Evolutionary conservation across 2,329 filamentous ascomycete genomes (phyloP).

Genomic region (Trichothecium sympodiale): DNA sequence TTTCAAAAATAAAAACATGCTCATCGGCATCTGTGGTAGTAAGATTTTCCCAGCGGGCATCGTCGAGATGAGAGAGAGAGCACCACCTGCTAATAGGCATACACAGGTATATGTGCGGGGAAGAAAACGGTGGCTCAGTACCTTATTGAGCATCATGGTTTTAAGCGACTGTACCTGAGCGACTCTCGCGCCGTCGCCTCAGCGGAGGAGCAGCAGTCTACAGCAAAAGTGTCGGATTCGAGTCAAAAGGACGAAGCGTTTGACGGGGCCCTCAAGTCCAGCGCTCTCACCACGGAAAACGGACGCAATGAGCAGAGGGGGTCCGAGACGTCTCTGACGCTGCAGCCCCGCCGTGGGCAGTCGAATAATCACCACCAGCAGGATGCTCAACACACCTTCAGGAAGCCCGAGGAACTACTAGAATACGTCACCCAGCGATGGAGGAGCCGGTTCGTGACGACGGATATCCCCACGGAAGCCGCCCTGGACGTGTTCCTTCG

Average conservation of each 20-base stretch:
- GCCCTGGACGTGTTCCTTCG: constrained; percentile 65
- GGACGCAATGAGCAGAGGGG: constrained; percentile 10
- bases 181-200: constrained; percentile 6
- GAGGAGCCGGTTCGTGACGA: constrained; percentile 76
- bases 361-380: too few relatives aligned
- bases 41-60: constrained; percentile 14
- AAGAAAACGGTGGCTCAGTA: constrained; percentile 86
- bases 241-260: constrained; percentile 3
- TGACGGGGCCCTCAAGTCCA: constrained; percentile 13
- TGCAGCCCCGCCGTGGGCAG: constrained; percentile 11
- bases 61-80: constrained; percentile 1
- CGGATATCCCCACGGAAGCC: constrained; percentile 63
- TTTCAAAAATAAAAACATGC: constrained; percentile 37
- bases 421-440: constrained; percentile 80
- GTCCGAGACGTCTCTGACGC: constrained; percentile 14
- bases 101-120: constrained; percentile 76
- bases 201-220: not conserved
- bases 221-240: not conserved
- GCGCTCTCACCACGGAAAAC: constrained; percentile 15
- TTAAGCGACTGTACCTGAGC: constrained; percentile 57
- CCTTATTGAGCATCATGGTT: constrained; percentile 73
- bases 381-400: constrained; percentile 38
- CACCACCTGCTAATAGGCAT: constrained; percentile 8
- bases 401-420: constrained; percentile 56
- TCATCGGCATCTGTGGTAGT: constrained; percentile 70